These are phyloP conservation scores for Pythium aphanidermatum DNA, from an alignment of 352 stramenopile genomes.

Conservation along the genomic window DNA sequence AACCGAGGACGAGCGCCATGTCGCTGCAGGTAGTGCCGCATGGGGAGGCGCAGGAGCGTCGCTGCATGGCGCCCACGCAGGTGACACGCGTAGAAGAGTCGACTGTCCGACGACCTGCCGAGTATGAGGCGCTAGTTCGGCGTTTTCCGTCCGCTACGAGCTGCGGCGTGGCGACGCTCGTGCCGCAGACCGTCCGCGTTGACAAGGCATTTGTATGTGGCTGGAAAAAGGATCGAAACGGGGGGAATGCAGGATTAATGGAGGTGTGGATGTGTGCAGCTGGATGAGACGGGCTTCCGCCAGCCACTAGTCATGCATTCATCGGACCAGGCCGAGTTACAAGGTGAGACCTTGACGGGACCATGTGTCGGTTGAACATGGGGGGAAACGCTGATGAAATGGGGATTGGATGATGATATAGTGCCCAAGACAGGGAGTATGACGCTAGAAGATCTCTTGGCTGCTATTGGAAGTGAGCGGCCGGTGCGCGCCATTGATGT, in stretches of 20 bases:
- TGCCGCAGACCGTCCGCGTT: conserved; percentile 1
- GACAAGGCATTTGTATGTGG: conserved; percentile 18
- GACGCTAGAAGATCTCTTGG: conserved; percentile 18
- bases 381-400: too few species aligned
- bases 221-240: too few species aligned
- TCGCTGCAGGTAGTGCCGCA: conserved; percentile 5
- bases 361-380: too few species aligned
- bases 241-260: too few species aligned
- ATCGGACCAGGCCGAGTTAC: conserved; percentile 21
- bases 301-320: conserved; percentile 17
- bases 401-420: too few species aligned
- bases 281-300: conserved; percentile 22
- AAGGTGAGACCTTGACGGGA: conserved; percentile 16
- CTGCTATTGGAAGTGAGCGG: conserved; percentile 22
- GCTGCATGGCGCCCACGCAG: not conserved
- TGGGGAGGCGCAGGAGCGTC: not conserved
- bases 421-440: conserved; percentile 9
- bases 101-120: not conserved
- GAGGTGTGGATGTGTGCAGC: conserved; percentile 4
- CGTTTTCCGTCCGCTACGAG: conserved; percentile 9
- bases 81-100: not conserved
- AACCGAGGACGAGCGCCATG: conserved; percentile 10
- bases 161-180: conserved; percentile 3
- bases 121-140: conserved; percentile 1
- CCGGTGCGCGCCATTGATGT: conserved; percentile 30